A percentile compares a stretch with the other conserved stretches of the same genome.
Conservation (phyloP, 2,329 filamentous ascomycete genomes). For the Aspergillus sclerotialis region DNA sequence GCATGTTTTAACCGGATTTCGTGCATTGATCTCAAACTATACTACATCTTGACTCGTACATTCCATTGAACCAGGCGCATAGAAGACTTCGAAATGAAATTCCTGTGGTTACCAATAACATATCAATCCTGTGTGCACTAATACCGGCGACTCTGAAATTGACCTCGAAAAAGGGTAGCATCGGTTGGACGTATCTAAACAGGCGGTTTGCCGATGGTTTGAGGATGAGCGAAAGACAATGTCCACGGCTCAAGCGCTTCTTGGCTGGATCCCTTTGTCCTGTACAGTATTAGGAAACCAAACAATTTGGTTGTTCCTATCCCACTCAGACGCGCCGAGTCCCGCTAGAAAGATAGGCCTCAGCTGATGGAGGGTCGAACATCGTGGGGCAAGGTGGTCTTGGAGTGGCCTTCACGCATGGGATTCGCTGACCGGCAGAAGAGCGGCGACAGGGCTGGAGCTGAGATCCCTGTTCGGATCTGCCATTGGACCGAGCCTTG, state of each 20-base stretch:
- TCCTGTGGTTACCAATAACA: too few species aligned
- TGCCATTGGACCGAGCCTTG: conserved; percentile 31
- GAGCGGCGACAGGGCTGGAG: conserved; percentile 11
- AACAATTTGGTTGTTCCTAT: conserved; percentile 4
- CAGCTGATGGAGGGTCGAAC: conserved; percentile 28
- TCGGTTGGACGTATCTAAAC: not conserved
- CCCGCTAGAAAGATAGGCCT: conserved; percentile 11
- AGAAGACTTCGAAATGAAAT: too few species aligned
- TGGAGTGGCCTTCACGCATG: conserved; percentile 18
- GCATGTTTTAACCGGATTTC: too few species aligned
- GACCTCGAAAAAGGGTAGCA: conserved; percentile 29
- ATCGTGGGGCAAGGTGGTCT: conserved; percentile 22
- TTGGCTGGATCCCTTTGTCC: conserved; percentile 1
- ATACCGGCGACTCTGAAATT: conserved; percentile 3
- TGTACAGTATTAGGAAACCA: conserved; percentile 4
- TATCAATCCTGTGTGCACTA: too few species aligned
- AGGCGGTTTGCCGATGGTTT: not conserved
- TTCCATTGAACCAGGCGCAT: not conserved
- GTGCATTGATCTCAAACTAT: not conserved
- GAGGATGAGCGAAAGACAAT: not conserved
- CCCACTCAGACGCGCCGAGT: conserved; percentile 12
- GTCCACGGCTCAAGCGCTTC: too few species aligned
- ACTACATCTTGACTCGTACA: too few species aligned
- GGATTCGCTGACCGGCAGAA: conserved; percentile 24
- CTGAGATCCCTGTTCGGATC: conserved; percentile 32